Base-by-base conservation (phyloP, 2,329 filamentous ascomycete genomes). In the Podosphaera leucotricha region DNA sequence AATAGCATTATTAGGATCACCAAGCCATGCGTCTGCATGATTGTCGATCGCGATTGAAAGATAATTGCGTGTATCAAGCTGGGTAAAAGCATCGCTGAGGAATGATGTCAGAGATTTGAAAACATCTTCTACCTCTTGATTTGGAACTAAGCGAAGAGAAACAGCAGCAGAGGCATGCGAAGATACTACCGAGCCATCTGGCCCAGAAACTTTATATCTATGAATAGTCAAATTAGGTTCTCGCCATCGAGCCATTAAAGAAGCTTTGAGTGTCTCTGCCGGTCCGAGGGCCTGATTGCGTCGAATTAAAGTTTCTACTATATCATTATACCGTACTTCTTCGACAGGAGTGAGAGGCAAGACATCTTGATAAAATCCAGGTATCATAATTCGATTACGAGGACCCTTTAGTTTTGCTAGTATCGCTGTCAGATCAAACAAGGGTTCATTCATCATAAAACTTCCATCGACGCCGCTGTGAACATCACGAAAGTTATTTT, bases 381-480 rank as follows among this genome's bases (percentile, higher is more conserved):
- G 86, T 13, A 98, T 79, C 56, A 79, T 77, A 45, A 98, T 76
- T 18, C 74, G 72, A 50, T 92, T 92, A 41, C 80, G 75, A 0
- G 70, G 71, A 0, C 83, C 84, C 44, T 92, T 90, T 35, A 98
- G 68, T 43, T 75, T 85, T 1, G 81, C 75, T 4, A 98, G 67
- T 1, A 95, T 66, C 49, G 80, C 70, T 2, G 92, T 86, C 1
- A 98, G 67, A 58, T 98, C 90, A 36, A 92, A 92, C 7, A 95
- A 66, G 0, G 87, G 83, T 57, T 98, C 90, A 47, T 93, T 83
- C 47, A 90, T 73, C 62, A 92, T 72, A 48, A 81, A 76, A 48
- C 85, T 93, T 35, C 90, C 90, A 55, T 95, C 87, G n/a, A 98
- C 87, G 54, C 90, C 90, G 48, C 84, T 92, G 61, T 98, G 90